A percentile compares a stretch with the other conserved stretches of the same genome.
Evolutionary conservation across 768 basidiomycete species (phyloP).

Genomic region (Calocybe indica): DNA sequence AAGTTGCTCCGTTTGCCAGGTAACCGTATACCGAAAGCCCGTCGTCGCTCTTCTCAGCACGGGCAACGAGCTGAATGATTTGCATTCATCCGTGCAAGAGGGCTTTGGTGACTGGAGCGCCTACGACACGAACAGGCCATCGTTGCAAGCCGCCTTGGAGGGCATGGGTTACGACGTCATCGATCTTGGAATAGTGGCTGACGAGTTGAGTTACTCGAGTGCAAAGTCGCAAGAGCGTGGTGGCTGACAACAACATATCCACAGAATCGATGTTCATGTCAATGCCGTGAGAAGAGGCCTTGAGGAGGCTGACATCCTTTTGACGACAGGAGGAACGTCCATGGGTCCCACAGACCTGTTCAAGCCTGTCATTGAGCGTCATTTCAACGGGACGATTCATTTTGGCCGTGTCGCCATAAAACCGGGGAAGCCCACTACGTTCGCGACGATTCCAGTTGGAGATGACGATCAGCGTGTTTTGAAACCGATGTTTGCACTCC

Average conservation of each 20-base stretch:
- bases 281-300: constrained; percentile 51
- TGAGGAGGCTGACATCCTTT: constrained; percentile 60
- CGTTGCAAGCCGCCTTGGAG: constrained; percentile 62
- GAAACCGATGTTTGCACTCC: constrained; percentile 78
- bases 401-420: constrained; percentile 84
- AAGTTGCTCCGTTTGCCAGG: constrained; percentile 32
- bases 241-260: background rate
- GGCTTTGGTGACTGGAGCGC: constrained; percentile 59
- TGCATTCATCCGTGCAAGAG: constrained; percentile 37
- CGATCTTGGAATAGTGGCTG: constrained; percentile 76
- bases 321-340: constrained; percentile 87
- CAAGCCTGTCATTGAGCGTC: constrained; percentile 83
- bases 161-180: constrained; percentile 71
- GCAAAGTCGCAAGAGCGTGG: background rate
- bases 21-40: constrained; percentile 65
- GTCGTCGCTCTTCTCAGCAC: constrained; percentile 79
- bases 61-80: constrained; percentile 73
- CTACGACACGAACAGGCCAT: constrained; percentile 84
- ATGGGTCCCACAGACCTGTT: constrained; percentile 87
- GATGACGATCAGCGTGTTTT: constrained; percentile 13
- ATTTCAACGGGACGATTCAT: constrained; percentile 70
- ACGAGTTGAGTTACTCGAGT: constrained; percentile 43
- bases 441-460: constrained; percentile 62
- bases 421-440: constrained; percentile 87
- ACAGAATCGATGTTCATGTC: constrained; percentile 54